phyloP scores from a whole-genome alignment of 1,139 yeast species.

The Suhomyces bokatorum region DNA sequence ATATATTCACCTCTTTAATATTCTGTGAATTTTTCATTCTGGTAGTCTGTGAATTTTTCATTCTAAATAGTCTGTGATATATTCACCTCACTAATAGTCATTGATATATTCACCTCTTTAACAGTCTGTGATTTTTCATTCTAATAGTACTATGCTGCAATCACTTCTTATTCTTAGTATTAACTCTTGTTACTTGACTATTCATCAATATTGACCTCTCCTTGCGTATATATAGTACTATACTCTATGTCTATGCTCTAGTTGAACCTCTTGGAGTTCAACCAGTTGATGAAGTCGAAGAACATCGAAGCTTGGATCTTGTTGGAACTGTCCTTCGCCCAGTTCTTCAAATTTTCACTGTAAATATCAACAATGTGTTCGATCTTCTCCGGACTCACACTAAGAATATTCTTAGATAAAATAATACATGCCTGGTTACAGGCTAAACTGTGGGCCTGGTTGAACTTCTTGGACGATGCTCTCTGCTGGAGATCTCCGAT shows the following conservation, averaged over 20 bases:
- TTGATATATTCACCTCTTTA: no score
- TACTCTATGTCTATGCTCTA: background rate
- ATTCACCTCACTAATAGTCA: no score
- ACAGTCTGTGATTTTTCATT: no score
- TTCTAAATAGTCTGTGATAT: no score
- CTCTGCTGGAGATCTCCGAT: constrained; percentile 41
- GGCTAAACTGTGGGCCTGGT: constrained; percentile 53
- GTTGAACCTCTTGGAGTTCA: constrained; percentile 44
- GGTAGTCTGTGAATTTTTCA: no score
- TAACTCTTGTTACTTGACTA: no score
- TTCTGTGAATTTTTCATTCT: no score
- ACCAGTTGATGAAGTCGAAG: constrained; percentile 81
- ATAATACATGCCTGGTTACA: constrained; percentile 65
- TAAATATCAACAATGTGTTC: constrained; percentile 56
- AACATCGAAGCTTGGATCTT: constrained; percentile 63
- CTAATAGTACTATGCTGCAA: no score
- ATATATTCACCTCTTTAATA: no score
- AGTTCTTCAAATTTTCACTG: constrained; percentile 51
- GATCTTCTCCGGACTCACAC: constrained; percentile 30
- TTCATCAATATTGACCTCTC: no score
- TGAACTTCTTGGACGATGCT: constrained; percentile 41
- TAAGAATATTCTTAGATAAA: constrained; percentile 55
- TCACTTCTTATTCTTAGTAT: no score
- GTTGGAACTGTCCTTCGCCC: constrained; percentile 54
- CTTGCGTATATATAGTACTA: background rate